Base-by-base conservation (phyloP, 441 rosid genomes). In the Adansonia grandidieri region DNA sequence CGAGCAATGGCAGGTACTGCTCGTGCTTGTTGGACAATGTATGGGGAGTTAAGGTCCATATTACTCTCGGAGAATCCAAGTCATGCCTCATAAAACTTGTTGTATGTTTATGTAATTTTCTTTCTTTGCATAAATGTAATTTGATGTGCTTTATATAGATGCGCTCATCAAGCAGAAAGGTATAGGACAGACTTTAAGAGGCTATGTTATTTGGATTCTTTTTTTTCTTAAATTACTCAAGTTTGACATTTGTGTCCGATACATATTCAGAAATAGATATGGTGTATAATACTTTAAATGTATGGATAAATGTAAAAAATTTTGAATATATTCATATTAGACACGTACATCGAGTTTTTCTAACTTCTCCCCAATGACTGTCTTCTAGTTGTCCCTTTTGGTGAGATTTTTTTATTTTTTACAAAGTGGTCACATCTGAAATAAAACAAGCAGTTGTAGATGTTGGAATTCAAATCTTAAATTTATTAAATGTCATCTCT, bases 11-110 rank as follows among this genome's bases (percentile, higher is more conserved):
- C 84, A 0, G 84, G 74, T 37, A 80, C 88, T 71, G 85, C 98
- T 3, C 20, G 2, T 40, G 85, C 90, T 22, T 92, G 88, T 86
- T 80, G 93, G 0, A 77, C 50, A 6, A 88, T 90, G 92, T 93
- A 91, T 78, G 81, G 81, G 78, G 74, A 78, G 2, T 84, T 93
- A 86, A 71, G 80, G 69, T 70, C 74, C 78, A 78, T 72, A 42
- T 77, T 93, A 17, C 83, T 54, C 67, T 45, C 71, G 5, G 79
- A 73, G 79, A 80, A 77, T 77, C 75, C 57, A 78, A 77, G 79
- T 40, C 81, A 82, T 51, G 80, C 42, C 63, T 73, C 80, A 15
- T 77, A 50, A 57, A 51, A 37, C 28, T 58, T 54, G 50, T 78
- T 60, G 54, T 64, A 71, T 17, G 70, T 47, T 50, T 74, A 58